A percentile compares a stretch with the other conserved stretches of the same genome.
Conservation (phyloP, 768 basidiomycete species). For the Lentinula boryana region DNA sequence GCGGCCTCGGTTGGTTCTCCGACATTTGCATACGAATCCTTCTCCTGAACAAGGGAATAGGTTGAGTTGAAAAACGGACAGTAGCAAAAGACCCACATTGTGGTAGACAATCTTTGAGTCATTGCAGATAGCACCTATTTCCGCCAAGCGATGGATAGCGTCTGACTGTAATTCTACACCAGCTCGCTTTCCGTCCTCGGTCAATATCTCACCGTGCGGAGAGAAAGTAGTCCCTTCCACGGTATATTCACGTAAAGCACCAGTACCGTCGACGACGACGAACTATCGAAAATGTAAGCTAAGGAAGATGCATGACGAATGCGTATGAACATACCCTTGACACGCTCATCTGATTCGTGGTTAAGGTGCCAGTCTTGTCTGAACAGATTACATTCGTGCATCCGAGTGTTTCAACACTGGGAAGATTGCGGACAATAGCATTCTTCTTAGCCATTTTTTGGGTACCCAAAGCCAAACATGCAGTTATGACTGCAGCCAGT, state of each 20-base stretch:
- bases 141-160: slow-evolving; percentile 78
- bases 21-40: slow-evolving; percentile 69
- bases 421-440: slow-evolving; percentile 93
- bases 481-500: slow-evolving; percentile 96
- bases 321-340: slow-evolving; percentile 47
- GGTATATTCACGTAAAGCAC: slow-evolving; percentile 55
- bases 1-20: slow-evolving; percentile 99
- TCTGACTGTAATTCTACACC: slow-evolving; percentile 55
- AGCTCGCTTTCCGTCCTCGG: slow-evolving; percentile 56
- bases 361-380: slow-evolving; percentile 96
- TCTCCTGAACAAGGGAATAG: slow-evolving; percentile 50
- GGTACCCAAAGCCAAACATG: slow-evolving; percentile 92
- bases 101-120: slow-evolving; percentile 89
- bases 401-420: slow-evolving; percentile 94
- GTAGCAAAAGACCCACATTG: slow-evolving; percentile 36
- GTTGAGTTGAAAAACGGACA: background rate
- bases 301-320: background rate
- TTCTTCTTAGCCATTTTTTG: slow-evolving; percentile 99
- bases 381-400: slow-evolving; percentile 99
- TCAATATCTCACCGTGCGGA: slow-evolving; percentile 69
- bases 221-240: slow-evolving; percentile 95
- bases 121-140: slow-evolving; percentile 92
- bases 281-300: slow-evolving; percentile 44
- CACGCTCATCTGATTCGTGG: slow-evolving; percentile 97
- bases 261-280: slow-evolving; percentile 51